Conservation (phyloP, 306 rosid species). For the Vachellia collinsii region DNA sequence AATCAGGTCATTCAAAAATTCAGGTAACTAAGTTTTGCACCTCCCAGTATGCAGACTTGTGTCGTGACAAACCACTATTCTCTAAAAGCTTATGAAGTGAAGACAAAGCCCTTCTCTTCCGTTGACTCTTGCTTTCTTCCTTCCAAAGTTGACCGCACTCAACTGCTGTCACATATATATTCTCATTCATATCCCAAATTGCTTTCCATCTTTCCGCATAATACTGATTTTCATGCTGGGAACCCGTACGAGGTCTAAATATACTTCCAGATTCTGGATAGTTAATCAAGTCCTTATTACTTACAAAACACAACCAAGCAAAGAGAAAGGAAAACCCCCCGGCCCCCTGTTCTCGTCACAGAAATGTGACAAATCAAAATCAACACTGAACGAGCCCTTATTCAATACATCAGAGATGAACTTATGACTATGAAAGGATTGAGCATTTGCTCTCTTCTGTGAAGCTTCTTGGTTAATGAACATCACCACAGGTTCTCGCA, state of each 20-base stretch:
- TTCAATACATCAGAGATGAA: slow-evolving; percentile 37
- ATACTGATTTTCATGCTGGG: slow-evolving; percentile 35
- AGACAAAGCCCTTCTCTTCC: slow-evolving; percentile 73
- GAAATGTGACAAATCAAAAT: too few species aligned
- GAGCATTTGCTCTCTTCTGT: slow-evolving; percentile 40
- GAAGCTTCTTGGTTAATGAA: slow-evolving; percentile 60
- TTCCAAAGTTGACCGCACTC: slow-evolving; percentile 70
- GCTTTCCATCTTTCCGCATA: slow-evolving; percentile 63
- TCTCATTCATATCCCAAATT: slow-evolving; percentile 61
- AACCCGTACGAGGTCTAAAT: slow-evolving; percentile 39
- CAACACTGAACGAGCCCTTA: slow-evolving; percentile 32
- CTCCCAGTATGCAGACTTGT: slow-evolving; percentile 54
- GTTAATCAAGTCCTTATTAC: slow-evolving; percentile 13
- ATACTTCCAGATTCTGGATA: slow-evolving; percentile 48
- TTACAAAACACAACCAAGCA: slow-evolving; percentile 1
- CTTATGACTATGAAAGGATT: slow-evolving; percentile 51
- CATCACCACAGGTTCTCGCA: slow-evolving; percentile 70
- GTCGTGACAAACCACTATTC: slow-evolving; percentile 75
- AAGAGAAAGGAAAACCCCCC: too few species aligned
- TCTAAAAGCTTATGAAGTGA: slow-evolving; percentile 76
- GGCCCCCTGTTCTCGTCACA: too few species aligned
- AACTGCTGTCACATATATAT: slow-evolving; percentile 50
- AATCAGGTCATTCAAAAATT: slow-evolving; percentile 21
- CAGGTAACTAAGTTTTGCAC: slow-evolving; percentile 46
- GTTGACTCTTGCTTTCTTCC: slow-evolving; percentile 66